Base-by-base conservation (phyloP, 768 basidiomycete species). In the Termitomyces sp. region DNA sequence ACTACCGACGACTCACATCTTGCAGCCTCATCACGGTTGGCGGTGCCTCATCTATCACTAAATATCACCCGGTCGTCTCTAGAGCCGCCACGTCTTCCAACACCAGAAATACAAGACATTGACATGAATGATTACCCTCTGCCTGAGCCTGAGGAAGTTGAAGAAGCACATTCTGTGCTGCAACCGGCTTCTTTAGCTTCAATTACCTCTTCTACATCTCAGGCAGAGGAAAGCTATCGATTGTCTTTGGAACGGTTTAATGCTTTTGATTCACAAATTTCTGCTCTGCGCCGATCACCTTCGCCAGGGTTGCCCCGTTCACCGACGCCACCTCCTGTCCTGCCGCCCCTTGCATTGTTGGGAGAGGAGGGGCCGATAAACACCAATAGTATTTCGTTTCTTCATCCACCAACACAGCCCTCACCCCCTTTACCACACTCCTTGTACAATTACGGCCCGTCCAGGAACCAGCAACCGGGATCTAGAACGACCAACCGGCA, bases 221-320 rank as follows among this genome's bases (percentile, higher is more conserved):
- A 58, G 31, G 43, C 67, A 40, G 69, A 75, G 35, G 76, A 80
- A 15, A 60, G 64, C 31, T 72, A 77, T 35, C 73, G 77, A 20
- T 60, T 72, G 15, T 76, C 80, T 0, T 56, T 84, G 22, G 79
- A 80, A 32, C 76, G 80, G 31, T 82, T 82, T 59, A 77, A 74
- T 66, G 72, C 74, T 27, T 83, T 83, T 56, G 80, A 84, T 61
- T 73, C 71, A 50, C 74, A 83, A 47, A 82, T 82, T 42, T 74
- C 77, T 56, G 73, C 73, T 18, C 64, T 82, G 56, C 75, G 79
- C 25, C 72, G 68, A 52, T 76, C 74, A 33, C 68, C 70, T 45
- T 64, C 70, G 13, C 64, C 66, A 9, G 47, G 40, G 23, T 46
- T 58, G 0, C 56, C 66, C 23, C 65, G 66, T 9, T 59, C 65